Conservation (phyloP, 2,329 filamentous ascomycete species). For the Talaromyces sp. region DNA sequence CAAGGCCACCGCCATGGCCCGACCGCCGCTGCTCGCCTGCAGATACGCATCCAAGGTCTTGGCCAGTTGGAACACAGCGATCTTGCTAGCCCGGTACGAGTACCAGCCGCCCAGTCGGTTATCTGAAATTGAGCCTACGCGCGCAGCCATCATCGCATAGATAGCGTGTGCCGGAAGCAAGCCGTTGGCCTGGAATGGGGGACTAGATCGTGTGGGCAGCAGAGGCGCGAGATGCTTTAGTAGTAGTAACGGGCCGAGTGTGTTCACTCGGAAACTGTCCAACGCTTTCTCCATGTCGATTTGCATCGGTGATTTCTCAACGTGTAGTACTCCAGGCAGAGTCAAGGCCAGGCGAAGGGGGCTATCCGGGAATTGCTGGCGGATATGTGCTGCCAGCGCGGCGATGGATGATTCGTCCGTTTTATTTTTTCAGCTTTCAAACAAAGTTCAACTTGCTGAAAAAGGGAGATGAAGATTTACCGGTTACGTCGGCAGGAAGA, state of each 20-base stretch:
- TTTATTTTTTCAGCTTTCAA: slow-evolving; percentile 1
- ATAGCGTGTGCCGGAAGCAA: slow-evolving; percentile 51
- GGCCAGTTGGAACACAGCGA: slow-evolving; percentile 65
- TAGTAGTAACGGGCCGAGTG: slow-evolving; percentile 67
- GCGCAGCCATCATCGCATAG: slow-evolving; percentile 71
- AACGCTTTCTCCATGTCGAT: slow-evolving; percentile 58
- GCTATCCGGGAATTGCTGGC: slow-evolving; percentile 47
- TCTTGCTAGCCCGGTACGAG: slow-evolving; percentile 71
- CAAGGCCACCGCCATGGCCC: slow-evolving; percentile 63
- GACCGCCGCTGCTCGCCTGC: slow-evolving; percentile 50
- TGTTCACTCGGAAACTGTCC: slow-evolving; percentile 68
- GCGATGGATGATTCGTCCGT: slow-evolving; percentile 60
- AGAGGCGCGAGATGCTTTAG: slow-evolving; percentile 70
- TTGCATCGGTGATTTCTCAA: slow-evolving; percentile 66
- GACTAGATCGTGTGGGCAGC: slow-evolving; percentile 56
- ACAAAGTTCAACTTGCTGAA: neutral
- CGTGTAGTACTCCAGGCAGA: slow-evolving; percentile 65
- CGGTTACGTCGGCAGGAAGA: slow-evolving; percentile 2
- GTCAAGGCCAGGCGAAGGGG: slow-evolving; percentile 66
- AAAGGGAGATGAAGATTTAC: neutral
- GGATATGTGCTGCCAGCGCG: slow-evolving; percentile 51
- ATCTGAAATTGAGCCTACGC: slow-evolving; percentile 69
- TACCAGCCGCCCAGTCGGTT: slow-evolving; percentile 77
- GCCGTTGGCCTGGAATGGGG: slow-evolving; percentile 15
- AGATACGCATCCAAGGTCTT: slow-evolving; percentile 69